Conservation (phyloP, 2,329 filamentous ascomycete genomes). For the Aureobasidium sp. region DNA sequence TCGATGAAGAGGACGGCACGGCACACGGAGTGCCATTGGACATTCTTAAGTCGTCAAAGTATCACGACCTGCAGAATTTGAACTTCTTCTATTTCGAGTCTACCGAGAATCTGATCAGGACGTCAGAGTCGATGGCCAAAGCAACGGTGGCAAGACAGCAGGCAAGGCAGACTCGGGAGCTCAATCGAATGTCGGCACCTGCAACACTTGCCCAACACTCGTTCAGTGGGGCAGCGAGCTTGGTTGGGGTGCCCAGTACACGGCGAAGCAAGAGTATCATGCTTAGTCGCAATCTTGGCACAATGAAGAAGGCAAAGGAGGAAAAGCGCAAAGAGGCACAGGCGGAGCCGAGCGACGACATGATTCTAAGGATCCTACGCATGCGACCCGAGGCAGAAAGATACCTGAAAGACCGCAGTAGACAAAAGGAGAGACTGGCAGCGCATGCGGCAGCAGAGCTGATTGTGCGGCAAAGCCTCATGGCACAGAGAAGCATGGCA, state of each 20-base stretch:
- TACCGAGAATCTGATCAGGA: constrained; percentile 83
- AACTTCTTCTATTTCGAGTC: constrained; percentile 99
- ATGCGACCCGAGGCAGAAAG: constrained; percentile 86
- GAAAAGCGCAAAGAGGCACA: constrained; percentile 94
- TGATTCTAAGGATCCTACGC: constrained; percentile 88
- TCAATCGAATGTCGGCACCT: constrained; percentile 65
- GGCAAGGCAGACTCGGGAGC: constrained; percentile 34
- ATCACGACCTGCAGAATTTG: constrained; percentile 90
- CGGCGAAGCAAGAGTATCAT: constrained; percentile 59
- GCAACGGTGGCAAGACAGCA: constrained; percentile 75
- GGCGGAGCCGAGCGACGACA: constrained; percentile 93
- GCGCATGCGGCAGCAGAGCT: constrained; percentile 85
- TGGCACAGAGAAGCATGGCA: constrained; percentile 33
- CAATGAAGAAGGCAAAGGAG: constrained; percentile 92
- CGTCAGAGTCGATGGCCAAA: constrained; percentile 92
- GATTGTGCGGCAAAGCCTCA: constrained; percentile 88
- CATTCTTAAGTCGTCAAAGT: constrained; percentile 93
- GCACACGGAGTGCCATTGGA: constrained; percentile 83
- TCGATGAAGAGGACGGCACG: constrained; percentile 75
- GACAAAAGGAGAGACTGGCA: constrained; percentile 89
- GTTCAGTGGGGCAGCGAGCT: constrained; percentile 40
- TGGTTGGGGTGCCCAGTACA: constrained; percentile 54
- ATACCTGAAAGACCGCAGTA: constrained; percentile 82
- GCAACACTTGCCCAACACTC: constrained; percentile 43
- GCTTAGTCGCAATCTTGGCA: constrained; percentile 88